A percentile compares a stretch with the other conserved stretches of the same genome.
phyloP scores from a whole-genome alignment of 805 yeast genomes.

The Saturnispora saitoi region DNA sequence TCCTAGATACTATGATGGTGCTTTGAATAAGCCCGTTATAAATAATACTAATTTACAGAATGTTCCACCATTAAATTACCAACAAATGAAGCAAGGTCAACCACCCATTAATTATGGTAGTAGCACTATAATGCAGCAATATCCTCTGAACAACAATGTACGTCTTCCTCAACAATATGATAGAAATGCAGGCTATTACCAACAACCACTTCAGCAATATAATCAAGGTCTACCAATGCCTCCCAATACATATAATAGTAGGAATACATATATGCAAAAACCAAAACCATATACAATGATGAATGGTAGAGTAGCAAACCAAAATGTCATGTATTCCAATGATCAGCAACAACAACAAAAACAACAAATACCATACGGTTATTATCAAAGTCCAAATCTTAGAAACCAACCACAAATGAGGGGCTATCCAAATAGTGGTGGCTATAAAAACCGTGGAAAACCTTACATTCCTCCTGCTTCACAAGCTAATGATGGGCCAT shows the following conservation, averaged over 20 bases:
- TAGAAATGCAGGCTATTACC: neutral
- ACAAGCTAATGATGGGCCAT: conserved; percentile 33
- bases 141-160: neutral
- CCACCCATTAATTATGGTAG: neutral
- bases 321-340: neutral
- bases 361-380: conserved; percentile 6
- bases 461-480: conserved; percentile 19
- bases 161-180: neutral
- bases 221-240: conserved; percentile 15
- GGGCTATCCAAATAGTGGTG: neutral
- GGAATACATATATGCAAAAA: conserved; percentile 2
- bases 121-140: neutral
- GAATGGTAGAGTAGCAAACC: neutral
- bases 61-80: neutral
- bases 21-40: conserved; percentile 10
- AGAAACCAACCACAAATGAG: conserved; percentile 9
- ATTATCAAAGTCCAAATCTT: conserved; percentile 2
- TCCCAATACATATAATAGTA: conserved; percentile 1
- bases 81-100: neutral
- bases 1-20: conserved; percentile 41
- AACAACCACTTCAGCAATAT: conserved; percentile 3
- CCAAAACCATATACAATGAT: conserved; percentile 5
- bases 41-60: neutral
- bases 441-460: conserved; percentile 2
- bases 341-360: neutral